Evolutionary conservation across 192 early-diverging fungal species (phyloP).

Genomic region (Coemansia sp.): DNA sequence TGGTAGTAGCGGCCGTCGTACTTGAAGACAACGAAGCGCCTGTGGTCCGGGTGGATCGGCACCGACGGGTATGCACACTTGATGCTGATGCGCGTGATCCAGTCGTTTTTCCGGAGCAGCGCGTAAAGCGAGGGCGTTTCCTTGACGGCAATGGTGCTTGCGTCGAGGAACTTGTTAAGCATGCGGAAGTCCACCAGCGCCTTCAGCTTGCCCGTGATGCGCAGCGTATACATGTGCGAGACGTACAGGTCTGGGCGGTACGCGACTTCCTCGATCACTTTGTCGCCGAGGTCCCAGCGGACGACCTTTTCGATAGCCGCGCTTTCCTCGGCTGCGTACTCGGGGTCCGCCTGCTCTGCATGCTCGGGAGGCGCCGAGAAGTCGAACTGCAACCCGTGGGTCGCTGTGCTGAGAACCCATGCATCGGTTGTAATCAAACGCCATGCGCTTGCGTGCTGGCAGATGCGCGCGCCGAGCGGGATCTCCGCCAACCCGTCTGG

Average conservation of each 20-base stretch:
- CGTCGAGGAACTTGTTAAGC: slow-evolving; percentile 48
- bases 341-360: slow-evolving; percentile 15
- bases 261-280: slow-evolving; percentile 49
- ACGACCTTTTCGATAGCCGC: slow-evolving; percentile 49
- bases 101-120: slow-evolving; percentile 31
- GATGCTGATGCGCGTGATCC: slow-evolving; percentile 48
- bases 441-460: slow-evolving; percentile 34
- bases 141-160: slow-evolving; percentile 21
- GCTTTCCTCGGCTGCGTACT: slow-evolving; percentile 45
- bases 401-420: slow-evolving; percentile 39
- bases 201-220: slow-evolving; percentile 39
- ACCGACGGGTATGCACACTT: slow-evolving; percentile 57
- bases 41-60: slow-evolving; percentile 47
- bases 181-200: slow-evolving; percentile 48
- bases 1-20: slow-evolving; percentile 53
- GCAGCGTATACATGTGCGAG: slow-evolving; percentile 54
- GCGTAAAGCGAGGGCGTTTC: slow-evolving; percentile 43
- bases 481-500: slow-evolving; percentile 16
- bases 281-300: slow-evolving; percentile 54
- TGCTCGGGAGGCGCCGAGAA: slow-evolving; percentile 35
- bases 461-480: slow-evolving; percentile 45
- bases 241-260: slow-evolving; percentile 37
- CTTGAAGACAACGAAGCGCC: slow-evolving; percentile 43
- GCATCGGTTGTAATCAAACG: slow-evolving; percentile 15
- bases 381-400: slow-evolving; percentile 41